Evolutionary conservation across 345 rosid species (phyloP), one percentile per base, ranked within the genome.

Genomic region (Combretum micranthum): DNA sequence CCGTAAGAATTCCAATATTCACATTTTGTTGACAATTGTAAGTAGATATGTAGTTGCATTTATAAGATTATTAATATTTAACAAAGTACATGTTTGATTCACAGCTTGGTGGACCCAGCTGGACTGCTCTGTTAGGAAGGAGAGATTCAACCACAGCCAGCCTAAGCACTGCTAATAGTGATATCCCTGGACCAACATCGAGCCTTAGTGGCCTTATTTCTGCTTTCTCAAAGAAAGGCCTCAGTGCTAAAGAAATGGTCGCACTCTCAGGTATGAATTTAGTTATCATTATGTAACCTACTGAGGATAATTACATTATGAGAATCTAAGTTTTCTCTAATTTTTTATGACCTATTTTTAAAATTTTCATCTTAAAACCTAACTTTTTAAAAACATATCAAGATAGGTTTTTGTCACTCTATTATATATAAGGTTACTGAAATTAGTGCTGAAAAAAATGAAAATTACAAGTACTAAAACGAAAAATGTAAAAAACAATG

Each of bases 71-170:
- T 1, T 32, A 5, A 25, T 32, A 32, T 7, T 32, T 32, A 7
- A 32, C 39, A 7, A 32, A 32, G 39, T 4, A 32, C 9, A 32
- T 39, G 17, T 43, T 50, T 20, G 0, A 13, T 18, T 50, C 42
- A 60, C 66, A 82, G 84, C 60, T 80, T 50, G 78, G 82, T 3
- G 84, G 88, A 20, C 67, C 78, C 2, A 62, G 60, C 20, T 85
- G 92, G 91, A 52, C 53, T 0, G 87, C 82, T 53, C 65, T 20
- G 12, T 50, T 85, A 23, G 87, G 91, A 15, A 77, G 91, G 50
- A 80, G 82, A 76, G 91, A 80, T 64, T 77, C 91, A 4, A 69
- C 78, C 26, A 76, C 77, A 0, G 82, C 86, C 44, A 82, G 78
- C 62, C 44, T 37, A 3, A 69, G 13, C 52, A 64, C 71, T 1